phyloP scores from a whole-genome alignment of 345 rosid genomes.

The Gossypium thurberi region DNA sequence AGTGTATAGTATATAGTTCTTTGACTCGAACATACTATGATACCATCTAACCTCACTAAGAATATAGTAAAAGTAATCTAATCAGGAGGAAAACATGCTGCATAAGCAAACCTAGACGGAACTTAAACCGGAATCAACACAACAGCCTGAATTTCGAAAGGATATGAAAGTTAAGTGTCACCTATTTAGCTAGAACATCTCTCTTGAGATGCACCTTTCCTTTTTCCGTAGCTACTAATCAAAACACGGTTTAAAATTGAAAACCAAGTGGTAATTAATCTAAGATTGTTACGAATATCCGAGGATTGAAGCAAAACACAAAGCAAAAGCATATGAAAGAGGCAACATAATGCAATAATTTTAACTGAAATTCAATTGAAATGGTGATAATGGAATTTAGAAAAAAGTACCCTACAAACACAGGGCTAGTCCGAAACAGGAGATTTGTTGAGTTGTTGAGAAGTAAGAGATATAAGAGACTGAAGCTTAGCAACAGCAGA shows the following conservation, averaged over 20 bases:
- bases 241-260: neutral
- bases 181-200: neutral
- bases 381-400: neutral
- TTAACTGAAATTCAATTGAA: neutral
- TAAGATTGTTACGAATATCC: neutral
- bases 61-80: neutral
- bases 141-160: neutral
- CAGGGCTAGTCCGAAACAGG: constrained; percentile 4
- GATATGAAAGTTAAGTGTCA: neutral
- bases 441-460: constrained; percentile 24
- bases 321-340: neutral
- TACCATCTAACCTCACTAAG: neutral
- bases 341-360: neutral
- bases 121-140: neutral
- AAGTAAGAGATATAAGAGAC: constrained; percentile 31
- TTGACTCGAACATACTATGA: neutral
- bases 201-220: neutral
- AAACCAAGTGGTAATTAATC: neutral
- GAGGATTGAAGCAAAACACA: neutral
- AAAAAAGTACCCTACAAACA: neutral
- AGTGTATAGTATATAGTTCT: neutral
- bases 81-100: neutral
- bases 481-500: constrained; percentile 66
- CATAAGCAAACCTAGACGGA: neutral
- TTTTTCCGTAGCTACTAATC: neutral